Conservation (phyloP, 2,329 filamentous ascomycete genomes). For the Scedosporium dehoogii region DNA sequence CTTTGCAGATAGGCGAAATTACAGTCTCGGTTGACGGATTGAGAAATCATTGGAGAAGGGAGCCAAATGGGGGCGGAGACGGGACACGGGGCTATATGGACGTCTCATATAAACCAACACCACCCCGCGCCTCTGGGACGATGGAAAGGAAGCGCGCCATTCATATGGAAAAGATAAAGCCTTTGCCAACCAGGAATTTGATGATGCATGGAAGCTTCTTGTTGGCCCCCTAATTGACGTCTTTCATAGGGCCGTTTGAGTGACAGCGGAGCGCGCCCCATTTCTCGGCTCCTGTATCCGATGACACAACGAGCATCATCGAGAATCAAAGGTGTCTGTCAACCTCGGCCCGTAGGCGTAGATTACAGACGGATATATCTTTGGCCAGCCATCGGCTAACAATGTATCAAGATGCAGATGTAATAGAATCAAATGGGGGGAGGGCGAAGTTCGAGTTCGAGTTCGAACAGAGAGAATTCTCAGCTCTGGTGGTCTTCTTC, state of each 20-base stretch:
- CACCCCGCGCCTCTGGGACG: background rate
- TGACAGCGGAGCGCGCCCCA: background rate
- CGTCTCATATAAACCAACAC: background rate
- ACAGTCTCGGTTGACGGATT: background rate
- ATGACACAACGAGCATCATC: too few species aligned
- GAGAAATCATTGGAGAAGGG: background rate
- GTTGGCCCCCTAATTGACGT: background rate
- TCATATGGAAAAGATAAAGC: background rate
- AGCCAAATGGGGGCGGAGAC: background rate
- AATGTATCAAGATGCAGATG: too few species aligned
- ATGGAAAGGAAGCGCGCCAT: background rate
- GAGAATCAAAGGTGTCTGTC: too few species aligned
- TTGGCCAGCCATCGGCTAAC: too few species aligned
- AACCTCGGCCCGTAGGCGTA: too few species aligned
- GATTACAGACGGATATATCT: too few species aligned
- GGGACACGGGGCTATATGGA: background rate
- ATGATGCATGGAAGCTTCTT: background rate
- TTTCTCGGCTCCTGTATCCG: too few species aligned
- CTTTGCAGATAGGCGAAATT: background rate
- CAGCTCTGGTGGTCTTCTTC: too few species aligned
- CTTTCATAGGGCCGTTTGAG: background rate
- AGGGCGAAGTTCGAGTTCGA: too few species aligned
- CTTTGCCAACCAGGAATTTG: background rate
- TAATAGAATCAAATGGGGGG: too few species aligned
- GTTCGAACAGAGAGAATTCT: too few species aligned